A percentile compares a stretch with the other conserved stretches of the same genome.
Conservation (phyloP, 2,329 filamentous ascomycete genomes). For the Elsinoe necatrix region DNA sequence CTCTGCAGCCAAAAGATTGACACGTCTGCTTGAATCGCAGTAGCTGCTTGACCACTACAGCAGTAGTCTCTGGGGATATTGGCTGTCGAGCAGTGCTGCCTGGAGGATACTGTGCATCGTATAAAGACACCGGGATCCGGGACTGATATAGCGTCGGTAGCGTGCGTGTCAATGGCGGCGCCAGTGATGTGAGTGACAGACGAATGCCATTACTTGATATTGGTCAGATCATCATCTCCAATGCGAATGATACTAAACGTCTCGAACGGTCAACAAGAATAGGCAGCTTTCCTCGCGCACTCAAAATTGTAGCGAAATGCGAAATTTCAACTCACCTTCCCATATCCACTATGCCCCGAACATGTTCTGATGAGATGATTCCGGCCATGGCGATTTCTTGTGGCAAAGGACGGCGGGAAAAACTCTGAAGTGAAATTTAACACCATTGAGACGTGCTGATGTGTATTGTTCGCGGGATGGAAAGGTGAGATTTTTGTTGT, state of each 20-base stretch:
- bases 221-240: not conserved
- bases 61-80: conserved; percentile 53
- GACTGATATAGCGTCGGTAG: conserved; percentile 70
- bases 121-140: conserved; percentile 73
- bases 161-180: conserved; percentile 60
- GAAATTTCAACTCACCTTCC: conserved; percentile 16
- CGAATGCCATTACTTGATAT: conserved; percentile 73
- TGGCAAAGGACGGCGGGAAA: not conserved
- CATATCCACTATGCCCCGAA: conserved; percentile 19
- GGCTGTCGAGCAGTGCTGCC: conserved; percentile 38
- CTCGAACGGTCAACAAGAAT: no score
- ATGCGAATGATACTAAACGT: no score
- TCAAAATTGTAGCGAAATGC: not conserved
- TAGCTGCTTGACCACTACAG: conserved; percentile 57
- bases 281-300: no score
- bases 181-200: conserved; percentile 80
- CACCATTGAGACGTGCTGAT: no score
- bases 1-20: conserved; percentile 57
- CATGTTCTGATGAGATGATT: conserved; percentile 4
- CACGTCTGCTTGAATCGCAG: conserved; percentile 65
- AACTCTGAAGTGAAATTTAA: no score
- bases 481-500: no score
- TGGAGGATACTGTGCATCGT: conserved; percentile 58
- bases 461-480: no score
- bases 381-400: not conserved